Conservation (phyloP, 1,284 basidiomycete species). For the Trichosporon sp. region DNA sequence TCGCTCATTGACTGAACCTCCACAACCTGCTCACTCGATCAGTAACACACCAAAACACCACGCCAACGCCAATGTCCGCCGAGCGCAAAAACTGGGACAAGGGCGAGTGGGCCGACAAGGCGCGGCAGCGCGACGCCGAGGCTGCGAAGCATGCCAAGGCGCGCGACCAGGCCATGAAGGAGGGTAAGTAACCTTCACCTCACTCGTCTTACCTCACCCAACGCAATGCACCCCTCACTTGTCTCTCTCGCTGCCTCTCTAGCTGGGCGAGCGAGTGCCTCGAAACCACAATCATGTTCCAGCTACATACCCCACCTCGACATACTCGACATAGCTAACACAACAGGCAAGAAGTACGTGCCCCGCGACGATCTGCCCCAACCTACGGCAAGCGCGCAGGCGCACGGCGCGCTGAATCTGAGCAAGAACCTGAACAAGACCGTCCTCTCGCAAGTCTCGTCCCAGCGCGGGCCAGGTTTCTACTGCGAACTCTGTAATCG, state of each 20-base stretch:
- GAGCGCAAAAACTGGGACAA: conserved; percentile 55
- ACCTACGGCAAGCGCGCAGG: conserved; percentile 79
- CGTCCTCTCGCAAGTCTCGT: conserved; percentile 74
- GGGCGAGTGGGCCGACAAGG: conserved; percentile 54
- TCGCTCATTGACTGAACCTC: too few species aligned
- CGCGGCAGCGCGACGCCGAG: conserved; percentile 53
- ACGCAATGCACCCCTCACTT: too few species aligned
- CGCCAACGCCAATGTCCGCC: conserved; percentile 1
- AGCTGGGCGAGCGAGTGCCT: too few species aligned
- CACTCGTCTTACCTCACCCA: too few species aligned
- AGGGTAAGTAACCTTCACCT: conserved; percentile 63
- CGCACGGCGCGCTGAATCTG: conserved; percentile 76
- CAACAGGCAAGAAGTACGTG: conserved; percentile 75
- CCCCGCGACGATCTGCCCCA: conserved; percentile 69
- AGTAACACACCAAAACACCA: not conserved
- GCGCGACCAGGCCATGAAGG: conserved; percentile 62
- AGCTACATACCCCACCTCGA: too few species aligned
- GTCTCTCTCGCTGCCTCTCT: too few species aligned
- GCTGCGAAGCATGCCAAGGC: conserved; percentile 50
- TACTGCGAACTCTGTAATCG: conserved; percentile 85
- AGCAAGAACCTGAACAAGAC: conserved; percentile 91
- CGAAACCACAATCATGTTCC: too few species aligned
- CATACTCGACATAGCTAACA: conserved; percentile 5
- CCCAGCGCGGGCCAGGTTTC: conserved; percentile 86
- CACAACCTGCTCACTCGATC: not conserved